Evolutionary conservation across 192 early-diverging fungal genomes (phyloP), one percentile per base, ranked within the genome.

Genomic region (Coemansia sp.): DNA sequence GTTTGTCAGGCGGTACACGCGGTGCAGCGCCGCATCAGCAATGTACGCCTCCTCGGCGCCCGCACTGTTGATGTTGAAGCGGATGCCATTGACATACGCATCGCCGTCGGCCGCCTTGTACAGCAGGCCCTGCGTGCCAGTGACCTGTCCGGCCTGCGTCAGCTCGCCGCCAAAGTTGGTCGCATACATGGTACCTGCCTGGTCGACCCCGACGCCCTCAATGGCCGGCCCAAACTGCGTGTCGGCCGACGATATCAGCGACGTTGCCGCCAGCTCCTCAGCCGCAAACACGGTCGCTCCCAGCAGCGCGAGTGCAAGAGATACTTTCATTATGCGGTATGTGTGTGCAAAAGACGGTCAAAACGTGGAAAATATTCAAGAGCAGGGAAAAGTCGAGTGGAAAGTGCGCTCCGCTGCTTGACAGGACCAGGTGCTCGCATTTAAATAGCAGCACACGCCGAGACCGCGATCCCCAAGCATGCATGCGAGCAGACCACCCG

Each of bases 201-300:
- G 58, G 61, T 80, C 79, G 15, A 80, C 79, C 21, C 59, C 79
- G 3, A 75, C 75, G 22, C 82, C 82, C 56, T 83, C 82, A 39
- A 83, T 83, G 28, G 46, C 22, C 1, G 70, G 21, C 35, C 81
- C 81, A 44, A 82, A 82, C 61, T 47, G 41, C 5, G 78, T 52
- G 26, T 45, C 27, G n/a, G 21, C 27, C 2, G 67, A 41, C 6
- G 54, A 49, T 9, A 79, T n/a, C 9, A 59, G 71, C 22, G 72
- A 38, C 32, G 44, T 50, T 22, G 77, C 67, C 1, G 51, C 2
- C 44, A 45, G 41, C 41, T 43, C 41, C 20, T 35, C 22, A 11
- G 31, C 53, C 6, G 53, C 53, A 14, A 45, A 28, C 20, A 41
- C 53, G 42, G 42, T 20, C 20, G 53, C 41, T 9, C 53, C 29